Evolutionary conservation across 371 early-diverging fungal genomes (phyloP).

Genomic region (Cokeromyces recurvatus): DNA sequence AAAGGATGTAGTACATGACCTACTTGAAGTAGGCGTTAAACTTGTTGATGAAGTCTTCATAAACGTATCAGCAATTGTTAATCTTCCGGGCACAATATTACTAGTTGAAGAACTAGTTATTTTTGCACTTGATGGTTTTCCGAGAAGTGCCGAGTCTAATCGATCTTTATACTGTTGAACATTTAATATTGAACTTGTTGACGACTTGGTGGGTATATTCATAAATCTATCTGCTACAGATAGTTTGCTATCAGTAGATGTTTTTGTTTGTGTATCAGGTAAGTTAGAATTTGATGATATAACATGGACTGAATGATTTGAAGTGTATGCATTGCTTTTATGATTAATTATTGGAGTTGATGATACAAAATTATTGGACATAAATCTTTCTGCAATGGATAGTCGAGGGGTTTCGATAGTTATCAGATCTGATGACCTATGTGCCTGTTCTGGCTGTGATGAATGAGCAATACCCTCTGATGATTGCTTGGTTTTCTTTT

Average conservation of each 20-base stretch:
- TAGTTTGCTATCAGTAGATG: slow-evolving; percentile 1
- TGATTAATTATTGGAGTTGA: too few species aligned
- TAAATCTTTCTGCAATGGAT: slow-evolving; percentile 39
- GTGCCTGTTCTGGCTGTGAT: too few species aligned
- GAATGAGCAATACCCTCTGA: too few species aligned
- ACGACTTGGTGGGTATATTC: slow-evolving; percentile 11
- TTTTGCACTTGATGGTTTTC: too few species aligned
- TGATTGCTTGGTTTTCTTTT: too few species aligned
- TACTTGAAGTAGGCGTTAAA: slow-evolving; percentile 1
- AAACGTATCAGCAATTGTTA: slow-evolving; percentile 35
- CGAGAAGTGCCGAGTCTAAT: slow-evolving; percentile 7
- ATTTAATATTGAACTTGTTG: too few species aligned
- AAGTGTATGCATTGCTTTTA: too few species aligned
- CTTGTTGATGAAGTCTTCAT: slow-evolving; percentile 13
- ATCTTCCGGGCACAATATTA: slow-evolving; percentile 12
- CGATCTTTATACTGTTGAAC: slow-evolving; percentile 8
- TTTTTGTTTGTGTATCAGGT: not conserved
- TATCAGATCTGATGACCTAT: too few species aligned
- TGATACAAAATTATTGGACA: slow-evolving; percentile 9
- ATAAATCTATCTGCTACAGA: slow-evolving; percentile 37
- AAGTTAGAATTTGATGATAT: too few species aligned
- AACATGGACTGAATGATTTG: too few species aligned
- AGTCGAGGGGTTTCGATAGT: slow-evolving; percentile 13
- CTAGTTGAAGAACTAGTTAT: too few species aligned
- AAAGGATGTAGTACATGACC: slow-evolving; percentile 13